These are phyloP conservation scores for Cyclostephanos tholiformis DNA, from an alignment of 108 stramenopile species.

Conservation along the genomic window DNA sequence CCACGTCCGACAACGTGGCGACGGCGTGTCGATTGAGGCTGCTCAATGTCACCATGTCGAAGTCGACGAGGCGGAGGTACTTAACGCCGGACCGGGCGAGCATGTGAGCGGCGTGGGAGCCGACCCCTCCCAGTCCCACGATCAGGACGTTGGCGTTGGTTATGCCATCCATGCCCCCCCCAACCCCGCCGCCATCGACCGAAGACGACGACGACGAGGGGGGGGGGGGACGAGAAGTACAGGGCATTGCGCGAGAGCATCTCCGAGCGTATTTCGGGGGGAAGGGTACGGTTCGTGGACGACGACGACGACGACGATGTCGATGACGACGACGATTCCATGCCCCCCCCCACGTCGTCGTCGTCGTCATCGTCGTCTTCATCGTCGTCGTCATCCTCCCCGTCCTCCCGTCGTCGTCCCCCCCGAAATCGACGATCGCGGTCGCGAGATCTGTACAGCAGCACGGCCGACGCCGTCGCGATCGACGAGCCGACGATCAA, in stretches of 20 bases:
- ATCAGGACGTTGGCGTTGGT: constrained; percentile 53
- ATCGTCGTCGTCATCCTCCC: too few species aligned
- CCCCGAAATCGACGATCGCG: neutral
- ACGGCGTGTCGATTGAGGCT: constrained; percentile 98
- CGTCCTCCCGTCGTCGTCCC: too few species aligned
- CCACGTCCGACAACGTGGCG: constrained; percentile 93
- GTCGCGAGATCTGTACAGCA: neutral
- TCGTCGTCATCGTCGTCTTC: too few species aligned
- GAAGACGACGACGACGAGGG: neutral
- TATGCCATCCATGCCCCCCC: constrained; percentile 32
- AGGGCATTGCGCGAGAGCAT: constrained; percentile 91
- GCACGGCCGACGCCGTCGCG: constrained; percentile 8
- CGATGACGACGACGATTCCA: too few species aligned
- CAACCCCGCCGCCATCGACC: constrained; percentile 20
- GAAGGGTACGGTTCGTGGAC: constrained; percentile 13
- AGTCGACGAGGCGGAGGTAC: constrained; percentile 93
- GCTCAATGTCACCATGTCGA: constrained; percentile 97
- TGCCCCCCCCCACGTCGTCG: too few species aligned
- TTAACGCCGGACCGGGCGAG: constrained; percentile 91
- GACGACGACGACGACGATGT: too few species aligned
- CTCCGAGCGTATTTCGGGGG: constrained; percentile 81
- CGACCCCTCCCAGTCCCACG: constrained; percentile 97
- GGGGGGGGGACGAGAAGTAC: constrained; percentile 60
- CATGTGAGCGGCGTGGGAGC: constrained; percentile 94
- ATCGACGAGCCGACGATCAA: constrained; percentile 33